These are phyloP conservation scores for Begonia loranthoides DNA, from an alignment of 306 rosid species.

Conservation along the genomic window DNA sequence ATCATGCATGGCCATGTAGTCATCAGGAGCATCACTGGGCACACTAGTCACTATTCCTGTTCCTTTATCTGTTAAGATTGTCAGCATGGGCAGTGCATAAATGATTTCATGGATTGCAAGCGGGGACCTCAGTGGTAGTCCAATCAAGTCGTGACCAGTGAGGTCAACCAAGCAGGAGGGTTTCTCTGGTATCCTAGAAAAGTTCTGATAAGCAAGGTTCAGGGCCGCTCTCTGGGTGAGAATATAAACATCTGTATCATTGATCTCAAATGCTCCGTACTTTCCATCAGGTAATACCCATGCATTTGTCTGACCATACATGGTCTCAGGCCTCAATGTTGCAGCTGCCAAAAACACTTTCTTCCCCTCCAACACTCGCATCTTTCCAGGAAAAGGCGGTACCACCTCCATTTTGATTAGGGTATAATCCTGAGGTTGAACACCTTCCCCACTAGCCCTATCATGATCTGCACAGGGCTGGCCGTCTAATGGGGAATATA, in stretches of 20 bases:
- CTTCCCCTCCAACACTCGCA: constrained; percentile 56
- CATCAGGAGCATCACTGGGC: constrained; percentile 96
- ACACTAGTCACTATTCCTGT: constrained; percentile 94
- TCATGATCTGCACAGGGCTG: constrained; percentile 99
- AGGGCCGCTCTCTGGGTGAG: constrained; percentile 64
- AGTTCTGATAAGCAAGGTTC: constrained; percentile 78
- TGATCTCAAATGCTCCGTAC: constrained; percentile 83
- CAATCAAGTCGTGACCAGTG: constrained; percentile 77
- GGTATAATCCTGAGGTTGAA: constrained; percentile 91
- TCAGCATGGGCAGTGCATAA: constrained; percentile 91
- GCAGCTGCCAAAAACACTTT: constrained; percentile 81
- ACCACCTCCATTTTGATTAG: constrained; percentile 78
- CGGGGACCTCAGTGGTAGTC: constrained; percentile 79
- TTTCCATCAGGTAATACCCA: constrained; percentile 94
- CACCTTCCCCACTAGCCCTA: constrained; percentile 92
- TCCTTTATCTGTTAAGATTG: constrained; percentile 86
- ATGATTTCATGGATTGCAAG: constrained; percentile 54
- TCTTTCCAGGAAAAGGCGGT: constrained; percentile 51
- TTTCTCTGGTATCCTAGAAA: constrained; percentile 51
- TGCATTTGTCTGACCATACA: constrained; percentile 97
- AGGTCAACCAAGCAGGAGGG: constrained; percentile 69
- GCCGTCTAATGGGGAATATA: constrained; percentile 84
- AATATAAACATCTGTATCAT: constrained; percentile 62
- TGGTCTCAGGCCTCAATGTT: constrained; percentile 89
- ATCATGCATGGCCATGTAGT: constrained; percentile 84